phyloP scores from a whole-genome alignment of 2,329 filamentous ascomycete genomes.

The Colletotrichum liaoningense region DNA sequence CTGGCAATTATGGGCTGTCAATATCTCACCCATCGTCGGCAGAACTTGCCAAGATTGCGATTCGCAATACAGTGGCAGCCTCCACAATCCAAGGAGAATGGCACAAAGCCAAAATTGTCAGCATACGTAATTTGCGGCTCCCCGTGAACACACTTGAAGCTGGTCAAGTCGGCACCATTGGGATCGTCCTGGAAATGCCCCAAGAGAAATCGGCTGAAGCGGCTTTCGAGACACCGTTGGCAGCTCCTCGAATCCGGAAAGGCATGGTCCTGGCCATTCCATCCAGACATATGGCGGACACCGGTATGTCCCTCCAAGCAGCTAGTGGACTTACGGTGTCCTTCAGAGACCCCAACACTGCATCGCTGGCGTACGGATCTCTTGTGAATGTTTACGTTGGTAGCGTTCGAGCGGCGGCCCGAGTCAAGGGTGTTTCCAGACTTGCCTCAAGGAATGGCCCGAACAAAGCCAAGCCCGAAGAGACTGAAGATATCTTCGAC shows the following conservation, averaged over 20 bases:
- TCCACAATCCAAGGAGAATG: conserved; percentile 74
- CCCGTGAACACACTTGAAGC: conserved; percentile 81
- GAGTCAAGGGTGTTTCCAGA: conserved; percentile 57
- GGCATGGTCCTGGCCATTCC: conserved; percentile 84
- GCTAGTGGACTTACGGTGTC: conserved; percentile 77
- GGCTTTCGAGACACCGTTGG: conserved; percentile 42
- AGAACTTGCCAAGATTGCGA: conserved; percentile 64
- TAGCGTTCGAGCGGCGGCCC: conserved; percentile 85
- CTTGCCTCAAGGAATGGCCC: background rate
- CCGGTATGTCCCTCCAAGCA: conserved; percentile 69
- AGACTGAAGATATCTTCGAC: conserved; percentile 63
- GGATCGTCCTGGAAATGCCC: conserved; percentile 71
- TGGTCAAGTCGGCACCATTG: conserved; percentile 91
- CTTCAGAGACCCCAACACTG: conserved; percentile 74
- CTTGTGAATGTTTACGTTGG: conserved; percentile 87
- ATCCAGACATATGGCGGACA: conserved; percentile 67
- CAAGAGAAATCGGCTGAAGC: conserved; percentile 46
- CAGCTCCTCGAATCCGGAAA: conserved; percentile 68
- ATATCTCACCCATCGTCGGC: conserved; percentile 64
- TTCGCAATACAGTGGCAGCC: conserved; percentile 63
- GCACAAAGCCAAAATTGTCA: conserved; percentile 84
- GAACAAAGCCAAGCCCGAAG: conserved; percentile 47
- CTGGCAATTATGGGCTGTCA: conserved; percentile 61
- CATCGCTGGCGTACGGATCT: conserved; percentile 72
- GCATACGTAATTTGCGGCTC: conserved; percentile 87